Base-by-base conservation (phyloP, 148 eudicot species). In the Chenopodium suecicum region DNA sequence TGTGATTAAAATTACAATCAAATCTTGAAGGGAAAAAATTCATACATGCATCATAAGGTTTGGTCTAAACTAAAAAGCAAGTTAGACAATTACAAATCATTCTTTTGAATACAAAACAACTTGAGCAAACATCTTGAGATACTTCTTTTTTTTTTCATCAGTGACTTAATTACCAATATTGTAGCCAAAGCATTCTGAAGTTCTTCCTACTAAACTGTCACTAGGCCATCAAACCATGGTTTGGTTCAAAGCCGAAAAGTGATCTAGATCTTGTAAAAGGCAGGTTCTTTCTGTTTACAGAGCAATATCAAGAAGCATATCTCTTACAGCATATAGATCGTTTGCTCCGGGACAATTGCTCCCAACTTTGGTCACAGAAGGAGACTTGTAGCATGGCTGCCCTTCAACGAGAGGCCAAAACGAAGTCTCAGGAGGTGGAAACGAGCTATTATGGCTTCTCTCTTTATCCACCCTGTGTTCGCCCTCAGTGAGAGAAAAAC, bases 271-370 rank as follows among this genome's bases (percentile, higher is more conserved):
- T 63, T 19, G 60, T 22, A 58, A 79, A 68, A 31, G 17, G 11
- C 17, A n/a, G n/a, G 14, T 48, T 4, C 50, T 1, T 37, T 32
- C 23, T n/a, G 32, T 69, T 56, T 46, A 92, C 56, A 89, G 82
- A 22, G 94, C 91, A 2, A 91, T 92, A 84, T 91, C 94, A 78
- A 91, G 91, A 83, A 91, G 91, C 92, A 87, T 83, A 79, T 89
- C 92, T 81, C 91, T 86, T 20, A 86, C 92, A n/a, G 88, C 82
- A 75, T 89, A 88, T 47, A 88, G 79, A 63, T 91, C 88, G 7
- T 58, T 89, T 68, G 41, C 85, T 77, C 83, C 84, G 58, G 92
- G 88, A 76, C 88, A 84, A 70, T 85, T 86, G 67, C 85, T 79
- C 27, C 78, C 85, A 48, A 85, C 88, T 81, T 85, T 86, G 19